Evolutionary conservation across 2,329 filamentous ascomycete species (phyloP).

Genomic region (Pezicula carpinea): DNA sequence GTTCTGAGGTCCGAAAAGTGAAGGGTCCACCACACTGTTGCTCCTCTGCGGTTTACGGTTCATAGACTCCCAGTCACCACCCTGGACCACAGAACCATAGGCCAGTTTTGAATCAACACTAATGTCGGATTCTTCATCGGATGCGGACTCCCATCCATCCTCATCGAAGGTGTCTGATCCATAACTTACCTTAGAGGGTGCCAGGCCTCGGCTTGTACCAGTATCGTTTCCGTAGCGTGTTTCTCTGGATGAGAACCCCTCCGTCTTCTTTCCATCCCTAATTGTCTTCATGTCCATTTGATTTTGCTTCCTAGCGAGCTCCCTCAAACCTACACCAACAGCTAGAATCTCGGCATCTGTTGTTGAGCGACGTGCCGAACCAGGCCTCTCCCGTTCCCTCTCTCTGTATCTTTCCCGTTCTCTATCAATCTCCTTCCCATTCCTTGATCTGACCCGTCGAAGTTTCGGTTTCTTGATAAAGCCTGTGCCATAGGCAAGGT

Average conservation of each 20-base stretch:
- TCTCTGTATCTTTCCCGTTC: conserved; percentile 20
- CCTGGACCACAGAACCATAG: conserved; percentile 43
- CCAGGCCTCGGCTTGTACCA: conserved; percentile 19
- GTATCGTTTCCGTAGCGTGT: conserved; percentile 2
- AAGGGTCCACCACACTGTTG: conserved; percentile 51
- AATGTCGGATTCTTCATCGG: conserved; percentile 44
- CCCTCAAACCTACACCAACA: conserved; percentile 41
- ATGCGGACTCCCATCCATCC: conserved; percentile 55
- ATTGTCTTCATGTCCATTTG: conserved; percentile 31
- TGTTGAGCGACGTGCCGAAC: conserved; percentile 15
- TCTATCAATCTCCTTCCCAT: conserved; percentile 23
- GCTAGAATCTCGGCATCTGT: conserved; percentile 42
- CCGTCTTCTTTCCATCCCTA: conserved; percentile 15
- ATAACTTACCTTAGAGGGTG: conserved; percentile 25
- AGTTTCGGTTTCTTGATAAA: conserved; percentile 33
- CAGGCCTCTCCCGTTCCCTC: conserved; percentile 8
- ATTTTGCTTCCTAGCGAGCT: conserved; percentile 36
- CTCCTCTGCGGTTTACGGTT: conserved; percentile 33
- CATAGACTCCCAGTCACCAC: conserved; percentile 27
- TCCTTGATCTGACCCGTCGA: conserved; percentile 20
- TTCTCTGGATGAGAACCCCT: conserved; percentile 10
- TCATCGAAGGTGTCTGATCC: conserved; percentile 34
- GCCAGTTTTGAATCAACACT: conserved; percentile 55
- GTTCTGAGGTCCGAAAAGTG: conserved; percentile 55
- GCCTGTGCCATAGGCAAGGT: conserved; percentile 63